These are phyloP conservation scores for Plectosphaerella cucumerina DNA, from an alignment of 2,329 filamentous ascomycete genomes.

Conservation along the genomic window DNA sequence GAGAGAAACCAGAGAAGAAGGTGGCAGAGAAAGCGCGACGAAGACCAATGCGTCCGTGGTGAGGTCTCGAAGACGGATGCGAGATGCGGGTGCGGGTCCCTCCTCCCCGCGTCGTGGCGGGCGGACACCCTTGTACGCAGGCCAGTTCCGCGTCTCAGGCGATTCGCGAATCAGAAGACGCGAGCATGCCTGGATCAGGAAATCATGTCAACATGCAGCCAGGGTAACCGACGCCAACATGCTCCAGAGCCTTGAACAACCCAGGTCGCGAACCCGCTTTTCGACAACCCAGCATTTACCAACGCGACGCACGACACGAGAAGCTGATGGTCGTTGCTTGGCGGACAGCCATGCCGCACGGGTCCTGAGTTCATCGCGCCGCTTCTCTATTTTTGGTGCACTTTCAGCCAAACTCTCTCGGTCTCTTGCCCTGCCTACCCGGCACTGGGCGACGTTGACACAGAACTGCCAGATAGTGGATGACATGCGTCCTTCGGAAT, in stretches of 20 bases:
- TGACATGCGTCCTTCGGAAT: no score
- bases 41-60: not conserved
- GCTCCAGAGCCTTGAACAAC: not conserved
- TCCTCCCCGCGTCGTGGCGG: not conserved
- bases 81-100: not conserved
- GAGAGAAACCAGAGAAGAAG: not conserved
- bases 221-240: not conserved
- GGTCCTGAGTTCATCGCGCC: no score
- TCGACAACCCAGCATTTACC: no score
- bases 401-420: no score
- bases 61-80: not conserved
- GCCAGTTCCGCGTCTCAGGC: not conserved
- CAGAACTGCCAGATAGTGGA: no score
- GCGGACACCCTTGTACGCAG: not conserved
- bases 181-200: not conserved
- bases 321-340: no score
- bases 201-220: slow-evolving; percentile 1
- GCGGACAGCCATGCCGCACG: no score
- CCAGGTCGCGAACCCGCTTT: no score
- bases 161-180: not conserved
- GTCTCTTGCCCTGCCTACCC: no score
- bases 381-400: no score
- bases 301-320: no score
- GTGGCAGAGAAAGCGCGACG: not conserved
- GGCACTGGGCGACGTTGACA: no score